Conservation (phyloP, 2,329 filamentous ascomycete genomes). For the Colletotrichum destructivum region DNA sequence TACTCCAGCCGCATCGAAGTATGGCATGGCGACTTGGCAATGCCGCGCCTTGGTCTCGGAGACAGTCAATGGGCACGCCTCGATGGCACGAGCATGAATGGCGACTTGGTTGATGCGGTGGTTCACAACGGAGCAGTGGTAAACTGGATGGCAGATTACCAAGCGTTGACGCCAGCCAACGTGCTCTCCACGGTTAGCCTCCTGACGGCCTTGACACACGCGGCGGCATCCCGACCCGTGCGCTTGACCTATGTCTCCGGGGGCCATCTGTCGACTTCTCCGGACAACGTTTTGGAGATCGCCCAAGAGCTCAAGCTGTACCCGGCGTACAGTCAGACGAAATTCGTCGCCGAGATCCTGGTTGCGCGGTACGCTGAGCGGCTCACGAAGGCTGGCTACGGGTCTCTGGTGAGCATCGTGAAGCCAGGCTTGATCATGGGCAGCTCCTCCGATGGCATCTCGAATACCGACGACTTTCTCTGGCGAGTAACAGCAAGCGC, state of each 20-base stretch:
- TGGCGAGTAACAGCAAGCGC: conserved; percentile 44
- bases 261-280: conserved; percentile 31
- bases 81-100: conserved; percentile 9
- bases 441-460: conserved; percentile 38
- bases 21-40: conserved; percentile 33
- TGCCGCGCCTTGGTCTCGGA: conserved; percentile 18
- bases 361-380: conserved; percentile 31
- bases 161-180: conserved; percentile 27
- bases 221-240: background rate
- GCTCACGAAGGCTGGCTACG: background rate
- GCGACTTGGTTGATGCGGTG: conserved; percentile 18
- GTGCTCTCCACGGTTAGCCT: conserved; percentile 28
- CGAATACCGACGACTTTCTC: conserved; percentile 46
- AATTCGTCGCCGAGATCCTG: conserved; percentile 45
- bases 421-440: conserved; percentile 47
- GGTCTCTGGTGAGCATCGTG: conserved; percentile 35
- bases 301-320: conserved; percentile 19
- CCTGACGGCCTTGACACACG: conserved; percentile 9
- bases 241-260: conserved; percentile 32
- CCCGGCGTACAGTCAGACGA: conserved; percentile 45
- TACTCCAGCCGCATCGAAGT: conserved; percentile 26
- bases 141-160: conserved; percentile 36
- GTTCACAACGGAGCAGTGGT: conserved; percentile 39
- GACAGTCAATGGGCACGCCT: conserved; percentile 23
- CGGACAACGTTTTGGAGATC: conserved; percentile 10